Evolutionary conservation across 108 stramenopile species (phyloP).

Genomic region (Nitzschia inconspicua): DNA sequence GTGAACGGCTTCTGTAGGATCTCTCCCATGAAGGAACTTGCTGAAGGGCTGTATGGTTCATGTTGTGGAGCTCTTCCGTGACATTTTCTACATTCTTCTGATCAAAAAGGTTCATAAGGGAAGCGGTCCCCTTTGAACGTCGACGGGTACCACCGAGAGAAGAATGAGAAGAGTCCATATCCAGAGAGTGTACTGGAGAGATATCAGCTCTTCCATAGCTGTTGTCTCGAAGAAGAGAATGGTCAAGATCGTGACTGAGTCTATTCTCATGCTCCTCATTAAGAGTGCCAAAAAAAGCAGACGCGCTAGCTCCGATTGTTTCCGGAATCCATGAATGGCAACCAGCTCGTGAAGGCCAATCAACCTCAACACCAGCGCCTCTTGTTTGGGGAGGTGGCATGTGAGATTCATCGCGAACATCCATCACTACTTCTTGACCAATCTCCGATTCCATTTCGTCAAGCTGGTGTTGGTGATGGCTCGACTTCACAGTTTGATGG

Average conservation of each 20-base stretch:
- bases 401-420: slow-evolving; percentile 23
- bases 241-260: slow-evolving; percentile 1
- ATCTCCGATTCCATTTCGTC: slow-evolving; percentile 20
- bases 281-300: not conserved
- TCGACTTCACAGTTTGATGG: no score
- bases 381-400: slow-evolving; percentile 23
- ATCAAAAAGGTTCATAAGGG: slow-evolving; percentile 54
- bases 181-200: slow-evolving; percentile 29
- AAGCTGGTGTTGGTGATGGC: not conserved
- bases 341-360: slow-evolving; percentile 25
- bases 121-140: slow-evolving; percentile 35
- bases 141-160: not conserved
- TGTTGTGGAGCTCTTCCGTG: slow-evolving; percentile 4
- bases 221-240: slow-evolving; percentile 1
- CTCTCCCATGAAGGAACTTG: slow-evolving; percentile 35
- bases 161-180: slow-evolving; percentile 23
- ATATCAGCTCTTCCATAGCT: slow-evolving; percentile 12
- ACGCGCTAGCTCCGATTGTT: not conserved
- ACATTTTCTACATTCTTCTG: slow-evolving; percentile 17
- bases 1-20: slow-evolving; percentile 21
- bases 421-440: slow-evolving; percentile 23
- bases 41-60: slow-evolving; percentile 20
- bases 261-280: not conserved
- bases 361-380: slow-evolving; percentile 13
- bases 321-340: slow-evolving; percentile 30